Conservation (phyloP, 257 asterid genomes). For the Petunia secreta region DNA sequence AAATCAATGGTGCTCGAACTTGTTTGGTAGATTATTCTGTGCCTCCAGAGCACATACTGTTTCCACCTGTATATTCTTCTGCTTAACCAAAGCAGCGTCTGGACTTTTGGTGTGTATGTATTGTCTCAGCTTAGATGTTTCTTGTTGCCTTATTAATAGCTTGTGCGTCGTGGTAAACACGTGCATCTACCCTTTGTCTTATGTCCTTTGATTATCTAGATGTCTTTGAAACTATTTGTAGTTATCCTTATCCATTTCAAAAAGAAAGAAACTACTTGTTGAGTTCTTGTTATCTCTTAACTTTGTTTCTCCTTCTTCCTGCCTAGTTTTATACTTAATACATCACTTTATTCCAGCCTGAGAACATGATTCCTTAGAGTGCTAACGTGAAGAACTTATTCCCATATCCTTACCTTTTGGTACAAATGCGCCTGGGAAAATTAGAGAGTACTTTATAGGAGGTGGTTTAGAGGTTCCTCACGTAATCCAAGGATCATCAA, state of each 20-base stretch:
- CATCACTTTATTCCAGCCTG: neutral
- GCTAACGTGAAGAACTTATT: neutral
- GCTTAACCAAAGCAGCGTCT: conserved; percentile 6
- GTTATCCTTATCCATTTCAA: neutral
- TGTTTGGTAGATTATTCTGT: conserved; percentile 11
- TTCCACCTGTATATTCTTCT: conserved; percentile 6
- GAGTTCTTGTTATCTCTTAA: no score
- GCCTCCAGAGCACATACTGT: neutral
- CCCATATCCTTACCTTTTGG: no score
- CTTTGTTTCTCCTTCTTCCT: neutral
- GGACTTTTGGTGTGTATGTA: neutral
- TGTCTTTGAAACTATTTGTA: neutral
- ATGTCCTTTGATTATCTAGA: neutral
- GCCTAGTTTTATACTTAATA: neutral
- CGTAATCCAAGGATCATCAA: no score
- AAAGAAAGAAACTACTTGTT: no score
- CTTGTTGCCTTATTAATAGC: neutral
- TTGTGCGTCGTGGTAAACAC: neutral
- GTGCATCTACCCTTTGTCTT: neutral
- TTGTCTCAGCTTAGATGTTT: neutral
- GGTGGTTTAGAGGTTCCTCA: no score
- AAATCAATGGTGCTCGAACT: neutral
- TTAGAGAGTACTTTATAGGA: no score
- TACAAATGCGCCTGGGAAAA: no score
- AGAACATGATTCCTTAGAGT: neutral